phyloP scores from a whole-genome alignment of 2,329 filamentous ascomycete genomes.

The Fusarium nelsonii region DNA sequence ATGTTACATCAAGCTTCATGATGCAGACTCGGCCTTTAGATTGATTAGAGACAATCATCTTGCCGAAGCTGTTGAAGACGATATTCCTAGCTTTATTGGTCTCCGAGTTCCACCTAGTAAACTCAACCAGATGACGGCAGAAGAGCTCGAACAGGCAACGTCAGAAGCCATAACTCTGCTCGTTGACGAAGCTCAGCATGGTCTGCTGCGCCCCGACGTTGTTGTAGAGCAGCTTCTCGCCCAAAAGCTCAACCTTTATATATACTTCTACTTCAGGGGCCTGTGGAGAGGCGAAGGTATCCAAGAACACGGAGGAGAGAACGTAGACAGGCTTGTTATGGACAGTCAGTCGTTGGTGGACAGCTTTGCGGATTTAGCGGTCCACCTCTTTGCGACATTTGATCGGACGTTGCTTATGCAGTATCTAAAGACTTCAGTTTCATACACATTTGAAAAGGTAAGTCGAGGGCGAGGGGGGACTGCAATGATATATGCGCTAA shows the following conservation, averaged over 20 bases:
- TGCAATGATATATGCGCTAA: slow-evolving; percentile 21
- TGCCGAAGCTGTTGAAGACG: slow-evolving; percentile 88
- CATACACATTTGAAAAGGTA: slow-evolving; percentile 86
- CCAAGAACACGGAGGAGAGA: slow-evolving; percentile 65
- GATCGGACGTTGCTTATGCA: slow-evolving; percentile 85
- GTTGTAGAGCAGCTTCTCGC: slow-evolving; percentile 83
- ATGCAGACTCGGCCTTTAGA: slow-evolving; percentile 88
- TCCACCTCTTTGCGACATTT: slow-evolving; percentile 87
- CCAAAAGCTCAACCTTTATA: slow-evolving; percentile 76
- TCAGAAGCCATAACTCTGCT: slow-evolving; percentile 87
- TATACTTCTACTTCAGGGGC: slow-evolving; percentile 91
- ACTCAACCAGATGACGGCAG: slow-evolving; percentile 71
- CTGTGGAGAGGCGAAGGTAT: slow-evolving; percentile 84
- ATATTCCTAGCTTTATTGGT: slow-evolving; percentile 89
- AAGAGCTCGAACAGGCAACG: slow-evolving; percentile 83
- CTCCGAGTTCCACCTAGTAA: slow-evolving; percentile 83
- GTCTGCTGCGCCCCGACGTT: slow-evolving; percentile 80
- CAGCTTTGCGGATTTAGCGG: slow-evolving; percentile 86
- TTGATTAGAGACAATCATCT: slow-evolving; percentile 90
- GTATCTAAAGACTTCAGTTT: slow-evolving; percentile 85
- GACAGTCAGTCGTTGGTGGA: slow-evolving; percentile 80
- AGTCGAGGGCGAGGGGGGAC: background rate
- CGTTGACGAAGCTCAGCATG: slow-evolving; percentile 90
- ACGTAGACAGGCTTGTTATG: slow-evolving; percentile 67
- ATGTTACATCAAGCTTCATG: slow-evolving; percentile 90